A percentile compares a stretch with the other conserved stretches of the same genome.
Conservation (phyloP, 2,329 filamentous ascomycete genomes). For the Diaporthe ilicicola region DNA sequence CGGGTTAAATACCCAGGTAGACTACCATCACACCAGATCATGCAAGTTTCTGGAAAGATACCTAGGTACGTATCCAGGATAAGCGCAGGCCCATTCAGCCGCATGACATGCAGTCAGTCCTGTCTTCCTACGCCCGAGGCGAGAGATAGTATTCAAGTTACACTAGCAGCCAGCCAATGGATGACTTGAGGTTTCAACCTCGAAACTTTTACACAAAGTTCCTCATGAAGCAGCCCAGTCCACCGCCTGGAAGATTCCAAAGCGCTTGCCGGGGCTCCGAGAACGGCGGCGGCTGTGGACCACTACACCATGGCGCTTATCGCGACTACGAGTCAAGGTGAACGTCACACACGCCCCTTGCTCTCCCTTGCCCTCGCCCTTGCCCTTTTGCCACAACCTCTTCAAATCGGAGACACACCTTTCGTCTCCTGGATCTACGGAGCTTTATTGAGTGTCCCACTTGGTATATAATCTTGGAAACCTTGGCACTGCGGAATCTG, state of each 20-base stretch:
- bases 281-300: conserved; percentile 28
- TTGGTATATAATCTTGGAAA: neutral
- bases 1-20: too few species aligned
- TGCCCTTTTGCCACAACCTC: neutral
- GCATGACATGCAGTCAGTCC: neutral
- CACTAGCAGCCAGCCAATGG: neutral
- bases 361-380: neutral
- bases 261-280: conserved; percentile 24
- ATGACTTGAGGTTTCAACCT: neutral
- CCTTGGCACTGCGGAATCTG: neutral
- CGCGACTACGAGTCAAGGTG: conserved; percentile 25
- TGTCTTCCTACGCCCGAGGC: neutral
- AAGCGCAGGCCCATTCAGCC: conserved; percentile 14
- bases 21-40: too few species aligned
- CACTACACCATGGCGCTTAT: conserved; percentile 11
- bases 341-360: conserved; percentile 19
- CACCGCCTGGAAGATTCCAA: neutral
- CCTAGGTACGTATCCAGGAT: neutral
- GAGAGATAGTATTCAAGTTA: neutral
- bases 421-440: neutral
- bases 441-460: neutral
- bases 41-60: neutral
- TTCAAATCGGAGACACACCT: neutral
- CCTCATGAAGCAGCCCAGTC: neutral
- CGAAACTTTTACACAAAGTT: neutral